Evolutionary conservation across 2,329 filamentous ascomycete genomes (phyloP).

Genomic region (Plenodomus tracheiphilus): DNA sequence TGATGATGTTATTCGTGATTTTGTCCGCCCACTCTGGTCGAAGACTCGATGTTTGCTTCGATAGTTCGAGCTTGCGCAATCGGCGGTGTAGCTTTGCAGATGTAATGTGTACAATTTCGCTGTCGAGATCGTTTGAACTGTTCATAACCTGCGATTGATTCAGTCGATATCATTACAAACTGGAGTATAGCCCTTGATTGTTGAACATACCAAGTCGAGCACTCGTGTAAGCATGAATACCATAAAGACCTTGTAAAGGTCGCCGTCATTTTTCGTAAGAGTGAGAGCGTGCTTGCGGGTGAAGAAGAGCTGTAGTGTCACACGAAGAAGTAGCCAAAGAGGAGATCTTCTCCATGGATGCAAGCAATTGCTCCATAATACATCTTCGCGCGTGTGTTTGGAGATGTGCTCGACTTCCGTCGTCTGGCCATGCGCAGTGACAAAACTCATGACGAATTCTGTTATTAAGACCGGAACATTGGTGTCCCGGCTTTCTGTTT

Average conservation of each 20-base stretch:
- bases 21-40: constrained; percentile 5
- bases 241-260: constrained; percentile 58
- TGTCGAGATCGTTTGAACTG: constrained; percentile 5
- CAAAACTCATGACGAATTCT: constrained; percentile 52
- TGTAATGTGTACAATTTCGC: constrained; percentile 14
- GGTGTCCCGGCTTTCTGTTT: constrained; percentile 55
- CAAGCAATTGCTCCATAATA: constrained; percentile 48
- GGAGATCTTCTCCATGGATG: constrained; percentile 58
- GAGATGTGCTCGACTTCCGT: constrained; percentile 38
- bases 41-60: constrained; percentile 7
- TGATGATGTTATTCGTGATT: constrained; percentile 2
- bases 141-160: background rate
- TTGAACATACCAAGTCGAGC: constrained; percentile 6
- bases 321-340: constrained; percentile 60
- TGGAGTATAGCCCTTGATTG: constrained; percentile 17
- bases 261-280: background rate
- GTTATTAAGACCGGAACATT: constrained; percentile 56
- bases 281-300: constrained; percentile 21
- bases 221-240: constrained; percentile 53
- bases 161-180: background rate
- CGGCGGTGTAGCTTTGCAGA: constrained; percentile 27
- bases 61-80: constrained; percentile 25
- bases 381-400: constrained; percentile 61
- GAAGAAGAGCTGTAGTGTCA: constrained; percentile 50
- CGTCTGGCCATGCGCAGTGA: constrained; percentile 41